Percentiles rank a stretch among this genome's conserved stretches.
Evolutionary conservation across 169 alveolate species (phyloP).

Genomic region (Cryptosporidium ubiquitum): DNA sequence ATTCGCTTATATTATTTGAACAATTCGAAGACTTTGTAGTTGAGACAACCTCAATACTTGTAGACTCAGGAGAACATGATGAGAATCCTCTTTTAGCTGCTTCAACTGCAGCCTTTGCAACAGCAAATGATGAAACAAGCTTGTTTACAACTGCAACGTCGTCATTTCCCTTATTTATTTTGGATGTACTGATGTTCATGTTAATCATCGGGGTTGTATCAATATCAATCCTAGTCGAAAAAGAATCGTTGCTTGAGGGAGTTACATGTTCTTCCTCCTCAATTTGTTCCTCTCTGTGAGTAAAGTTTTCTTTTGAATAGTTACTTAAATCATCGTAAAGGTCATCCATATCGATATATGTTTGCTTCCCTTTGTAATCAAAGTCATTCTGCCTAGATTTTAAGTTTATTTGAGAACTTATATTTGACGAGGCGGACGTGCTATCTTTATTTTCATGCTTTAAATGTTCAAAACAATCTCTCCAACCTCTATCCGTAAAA

Average conservation of each 20-base stretch:
- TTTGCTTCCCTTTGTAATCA: slow-evolving; percentile 10
- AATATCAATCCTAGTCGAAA: slow-evolving; percentile 29
- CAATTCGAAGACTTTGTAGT: slow-evolving; percentile 32
- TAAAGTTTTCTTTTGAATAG: slow-evolving; percentile 15
- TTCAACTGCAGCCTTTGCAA: slow-evolving; percentile 65
- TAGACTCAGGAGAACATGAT: slow-evolving; percentile 62
- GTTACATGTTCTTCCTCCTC: slow-evolving; percentile 19
- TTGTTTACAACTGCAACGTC: slow-evolving; percentile 62
- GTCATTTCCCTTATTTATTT: slow-evolving; percentile 3
- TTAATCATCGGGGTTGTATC: slow-evolving; percentile 50
- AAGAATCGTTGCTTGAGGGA: slow-evolving; percentile 9
- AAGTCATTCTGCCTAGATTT: not conserved
- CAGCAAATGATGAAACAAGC: slow-evolving; percentile 66
- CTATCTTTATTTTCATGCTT: slow-evolving; percentile 6
- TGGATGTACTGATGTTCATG: not conserved
- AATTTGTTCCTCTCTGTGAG: slow-evolving; percentile 2
- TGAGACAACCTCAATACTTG: slow-evolving; percentile 53
- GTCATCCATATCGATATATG: slow-evolving; percentile 54
- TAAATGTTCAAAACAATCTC: slow-evolving; percentile 82
- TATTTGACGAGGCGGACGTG: slow-evolving; percentile 25
- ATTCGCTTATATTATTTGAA: slow-evolving; percentile 5
- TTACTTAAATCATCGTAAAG: slow-evolving; percentile 43
- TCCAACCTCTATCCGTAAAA: slow-evolving; percentile 89
- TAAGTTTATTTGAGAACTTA: slow-evolving; percentile 16
- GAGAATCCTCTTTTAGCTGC: slow-evolving; percentile 50